Evolutionary conservation across 179 eudicot species (phyloP), one percentile per base, ranked within the genome.

Genomic region (Silene vulgaris): DNA sequence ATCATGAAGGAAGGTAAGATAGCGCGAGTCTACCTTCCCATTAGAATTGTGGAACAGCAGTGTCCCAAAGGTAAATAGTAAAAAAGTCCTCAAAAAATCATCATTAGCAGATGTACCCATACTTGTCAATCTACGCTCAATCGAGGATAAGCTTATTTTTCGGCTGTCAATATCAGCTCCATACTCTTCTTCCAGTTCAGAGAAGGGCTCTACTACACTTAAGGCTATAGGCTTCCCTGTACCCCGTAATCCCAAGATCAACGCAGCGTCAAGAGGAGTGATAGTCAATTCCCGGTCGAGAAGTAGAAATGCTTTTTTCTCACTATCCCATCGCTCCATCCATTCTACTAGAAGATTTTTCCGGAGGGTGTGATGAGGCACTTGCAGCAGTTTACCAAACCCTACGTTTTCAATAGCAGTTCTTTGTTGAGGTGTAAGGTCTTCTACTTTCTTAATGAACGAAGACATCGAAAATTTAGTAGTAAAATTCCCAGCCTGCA

Each of bases 271-370:
- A 70, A 82, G 19, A 13, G 81, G 80, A 50, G 84, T 78, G 12
- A 90, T 81, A 0, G 84, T 76, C 3, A 86, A 64, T 76, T 82
- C 88, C 32, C 84, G 87, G 1, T 76, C 84, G 59, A 78, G 81
- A 74, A 90, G 85, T 12, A 83, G 2, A 78, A 90, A 90, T 30
- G 88, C 82, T 29, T 43, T 78, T 68, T 85, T 89, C 3, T 84
- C 78, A 45, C 79, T 17, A 62, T 80, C 79, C 96, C 96, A 90
- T 17, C 86, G 84, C 21, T 89, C 89, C 87, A 89, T 90, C 78
- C 87, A 68, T 43, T 87, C 90, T 1, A 74, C 85, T 62, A 90
- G 75, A 0, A 88, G 89, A 54, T 80, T 85, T 59, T 85, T 89
- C 6, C 85, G 72, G 7, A 87, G 73, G 14, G 82, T 78, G 32